Conservation (phyloP, 139 green algal genomes). For the Pleodorina starrii region DNA sequence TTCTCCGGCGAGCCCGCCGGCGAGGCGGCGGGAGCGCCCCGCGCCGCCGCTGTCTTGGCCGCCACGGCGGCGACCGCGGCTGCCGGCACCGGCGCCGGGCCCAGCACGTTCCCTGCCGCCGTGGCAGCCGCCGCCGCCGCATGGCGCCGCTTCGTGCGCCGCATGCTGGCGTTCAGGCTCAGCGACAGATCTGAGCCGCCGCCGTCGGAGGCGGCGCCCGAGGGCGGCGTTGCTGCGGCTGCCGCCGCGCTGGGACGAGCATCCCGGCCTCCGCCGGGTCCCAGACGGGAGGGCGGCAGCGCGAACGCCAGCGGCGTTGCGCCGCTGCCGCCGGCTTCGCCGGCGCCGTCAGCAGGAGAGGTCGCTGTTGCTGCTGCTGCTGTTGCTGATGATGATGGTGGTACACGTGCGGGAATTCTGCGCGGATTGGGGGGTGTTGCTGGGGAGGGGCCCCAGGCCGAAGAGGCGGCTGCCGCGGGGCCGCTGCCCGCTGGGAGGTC, state of each 20-base stretch:
- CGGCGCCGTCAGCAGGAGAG: neutral
- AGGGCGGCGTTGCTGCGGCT: neutral
- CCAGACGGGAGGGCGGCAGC: neutral
- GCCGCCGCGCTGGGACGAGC: neutral
- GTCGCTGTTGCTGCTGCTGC: neutral
- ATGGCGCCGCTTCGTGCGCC: constrained; percentile 6
- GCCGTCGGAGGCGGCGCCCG: neutral
- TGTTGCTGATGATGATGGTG: neutral
- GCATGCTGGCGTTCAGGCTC: constrained; percentile 31
- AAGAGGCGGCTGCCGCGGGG: no score
- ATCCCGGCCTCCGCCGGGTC: neutral
- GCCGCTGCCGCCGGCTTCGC: neutral
- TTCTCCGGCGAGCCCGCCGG: neutral
- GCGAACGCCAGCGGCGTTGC: neutral
- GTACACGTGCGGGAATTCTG: neutral
- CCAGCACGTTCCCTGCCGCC: constrained; percentile 4
- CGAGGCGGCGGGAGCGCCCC: neutral
- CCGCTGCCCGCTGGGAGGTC: no score
- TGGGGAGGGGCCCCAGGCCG: no score
- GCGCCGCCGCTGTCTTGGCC: neutral
- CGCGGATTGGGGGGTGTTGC: neutral
- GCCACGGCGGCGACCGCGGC: neutral
- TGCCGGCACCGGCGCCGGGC: neutral
- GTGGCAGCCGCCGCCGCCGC: neutral
- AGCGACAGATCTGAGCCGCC: constrained; percentile 6